Conservation (phyloP, 441 rosid genomes). For the Cnidoscolus chayamansa region DNA sequence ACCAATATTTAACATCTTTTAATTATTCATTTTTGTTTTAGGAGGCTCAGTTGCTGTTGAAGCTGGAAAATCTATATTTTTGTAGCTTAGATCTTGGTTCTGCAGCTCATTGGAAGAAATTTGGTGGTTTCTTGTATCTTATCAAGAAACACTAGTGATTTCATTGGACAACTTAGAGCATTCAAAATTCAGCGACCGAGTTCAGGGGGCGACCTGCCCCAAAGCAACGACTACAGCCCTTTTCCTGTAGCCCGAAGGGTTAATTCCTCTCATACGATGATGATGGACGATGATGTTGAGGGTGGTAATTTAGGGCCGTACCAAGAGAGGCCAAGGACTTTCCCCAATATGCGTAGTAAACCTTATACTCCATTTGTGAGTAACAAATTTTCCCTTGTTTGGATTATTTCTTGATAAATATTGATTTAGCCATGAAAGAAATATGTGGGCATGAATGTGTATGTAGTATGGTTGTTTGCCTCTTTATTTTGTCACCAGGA, state of each 20-base stretch:
- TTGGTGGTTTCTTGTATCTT: not conserved
- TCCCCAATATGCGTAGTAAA: constrained; percentile 89
- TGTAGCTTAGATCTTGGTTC: not conserved
- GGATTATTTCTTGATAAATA: not conserved
- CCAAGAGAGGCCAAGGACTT: constrained; percentile 78
- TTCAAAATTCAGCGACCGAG: constrained; percentile 60
- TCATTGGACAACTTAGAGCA: constrained; percentile 25
- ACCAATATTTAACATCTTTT: not conserved
- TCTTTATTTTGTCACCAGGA: constrained; percentile 1
- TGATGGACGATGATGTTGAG: constrained; percentile 85
- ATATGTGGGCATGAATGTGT: not conserved
- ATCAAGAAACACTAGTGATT: constrained; percentile 25
- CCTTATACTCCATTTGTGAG: constrained; percentile 71
- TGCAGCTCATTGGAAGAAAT: constrained; percentile 15
- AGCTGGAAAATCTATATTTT: not conserved
- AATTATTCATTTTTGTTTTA: not conserved
- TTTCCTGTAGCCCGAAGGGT: constrained; percentile 40
- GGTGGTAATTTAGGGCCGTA: constrained; percentile 65
- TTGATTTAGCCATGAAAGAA: not conserved
- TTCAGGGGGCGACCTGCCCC: constrained; percentile 72
- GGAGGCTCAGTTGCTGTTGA: not conserved
- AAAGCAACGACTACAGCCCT: constrained; percentile 41
- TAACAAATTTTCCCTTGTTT: not conserved
- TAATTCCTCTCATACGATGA: constrained; percentile 60
- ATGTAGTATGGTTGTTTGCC: not conserved